Evolutionary conservation across 2,329 filamentous ascomycete genomes (phyloP).

Genomic region (Xenoacremonium recifei): DNA sequence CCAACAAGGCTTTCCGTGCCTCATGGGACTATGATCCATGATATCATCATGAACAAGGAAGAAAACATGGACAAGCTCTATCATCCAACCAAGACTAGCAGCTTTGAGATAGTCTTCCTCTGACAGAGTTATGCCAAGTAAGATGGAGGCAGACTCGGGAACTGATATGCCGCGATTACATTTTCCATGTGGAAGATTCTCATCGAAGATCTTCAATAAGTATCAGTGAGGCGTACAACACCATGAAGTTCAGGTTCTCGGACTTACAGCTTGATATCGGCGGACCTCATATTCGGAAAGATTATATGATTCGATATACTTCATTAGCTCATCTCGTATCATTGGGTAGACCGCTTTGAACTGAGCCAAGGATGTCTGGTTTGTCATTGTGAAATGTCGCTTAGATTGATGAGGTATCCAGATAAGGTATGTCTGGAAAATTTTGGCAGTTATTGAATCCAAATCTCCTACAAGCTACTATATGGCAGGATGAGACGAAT

Average conservation of each 20-base stretch:
- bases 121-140: slow-evolving; percentile 68
- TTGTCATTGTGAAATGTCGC: slow-evolving; percentile 54
- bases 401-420: too few species aligned
- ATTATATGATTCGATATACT: slow-evolving; percentile 77
- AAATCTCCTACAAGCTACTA: too few species aligned
- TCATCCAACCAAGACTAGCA: slow-evolving; percentile 96
- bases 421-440: too few species aligned
- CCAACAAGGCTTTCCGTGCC: slow-evolving; percentile 94
- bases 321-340: slow-evolving; percentile 78
- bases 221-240: slow-evolving; percentile 1
- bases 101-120: slow-evolving; percentile 86
- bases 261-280: slow-evolving; percentile 77
- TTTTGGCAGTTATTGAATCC: too few species aligned
- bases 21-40: slow-evolving; percentile 95
- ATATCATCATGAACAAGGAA: slow-evolving; percentile 99
- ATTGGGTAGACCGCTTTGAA: slow-evolving; percentile 90
- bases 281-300: slow-evolving; percentile 76
- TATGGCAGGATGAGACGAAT: too few species aligned
- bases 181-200: slow-evolving; percentile 91
- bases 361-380: slow-evolving; percentile 76
- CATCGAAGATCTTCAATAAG: slow-evolving; percentile 65
- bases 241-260: too few species aligned
- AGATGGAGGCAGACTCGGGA: slow-evolving; percentile 81
- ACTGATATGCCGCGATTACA: slow-evolving; percentile 99
- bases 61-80: slow-evolving; percentile 96